These are phyloP conservation scores for Infundibulicybe gibba DNA, from an alignment of 768 basidiomycete species.

Conservation along the genomic window DNA sequence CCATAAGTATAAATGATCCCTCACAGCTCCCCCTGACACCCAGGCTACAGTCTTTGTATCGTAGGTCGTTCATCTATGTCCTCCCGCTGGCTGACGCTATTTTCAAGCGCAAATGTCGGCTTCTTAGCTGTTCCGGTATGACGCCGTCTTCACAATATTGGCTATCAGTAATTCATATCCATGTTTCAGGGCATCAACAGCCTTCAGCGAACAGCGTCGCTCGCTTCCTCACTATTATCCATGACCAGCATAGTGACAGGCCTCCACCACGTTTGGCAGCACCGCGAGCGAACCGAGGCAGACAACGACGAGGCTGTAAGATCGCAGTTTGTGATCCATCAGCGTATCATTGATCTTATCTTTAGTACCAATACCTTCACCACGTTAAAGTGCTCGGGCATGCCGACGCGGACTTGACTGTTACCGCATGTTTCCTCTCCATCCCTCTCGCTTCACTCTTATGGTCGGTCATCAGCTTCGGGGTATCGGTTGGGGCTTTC, in stretches of 20 bases:
- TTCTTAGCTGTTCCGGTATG: constrained; percentile 17
- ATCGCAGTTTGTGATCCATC: not conserved
- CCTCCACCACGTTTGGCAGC: constrained; percentile 14
- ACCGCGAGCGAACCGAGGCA: constrained; percentile 8
- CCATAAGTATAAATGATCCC: not conserved
- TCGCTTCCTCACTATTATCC: constrained; percentile 11
- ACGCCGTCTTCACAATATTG: not conserved
- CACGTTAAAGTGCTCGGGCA: constrained; percentile 4
- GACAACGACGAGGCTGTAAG: constrained; percentile 12
- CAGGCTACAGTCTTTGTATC: constrained; percentile 7
- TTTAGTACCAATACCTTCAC: constrained; percentile 9
- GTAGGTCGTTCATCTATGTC: not conserved
- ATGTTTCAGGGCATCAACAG: constrained; percentile 11
- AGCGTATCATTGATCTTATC: not conserved
- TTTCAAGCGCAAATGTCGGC: constrained; percentile 14
- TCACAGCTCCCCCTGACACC: too few relatives aligned
- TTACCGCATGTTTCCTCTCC: constrained; percentile 17
- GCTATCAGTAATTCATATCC: not conserved
- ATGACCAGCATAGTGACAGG: constrained; percentile 12
- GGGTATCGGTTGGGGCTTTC: constrained; percentile 13
- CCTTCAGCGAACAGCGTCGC: constrained; percentile 10
- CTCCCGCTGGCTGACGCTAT: not conserved
- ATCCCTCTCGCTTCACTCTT: constrained; percentile 17
- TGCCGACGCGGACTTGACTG: constrained; percentile 11
- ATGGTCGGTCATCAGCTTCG: constrained; percentile 18